A percentile compares a stretch with the other conserved stretches of the same genome.
Evolutionary conservation across 108 stramenopile genomes (phyloP).

Genomic region (Cyclotella kingstonii): DNA sequence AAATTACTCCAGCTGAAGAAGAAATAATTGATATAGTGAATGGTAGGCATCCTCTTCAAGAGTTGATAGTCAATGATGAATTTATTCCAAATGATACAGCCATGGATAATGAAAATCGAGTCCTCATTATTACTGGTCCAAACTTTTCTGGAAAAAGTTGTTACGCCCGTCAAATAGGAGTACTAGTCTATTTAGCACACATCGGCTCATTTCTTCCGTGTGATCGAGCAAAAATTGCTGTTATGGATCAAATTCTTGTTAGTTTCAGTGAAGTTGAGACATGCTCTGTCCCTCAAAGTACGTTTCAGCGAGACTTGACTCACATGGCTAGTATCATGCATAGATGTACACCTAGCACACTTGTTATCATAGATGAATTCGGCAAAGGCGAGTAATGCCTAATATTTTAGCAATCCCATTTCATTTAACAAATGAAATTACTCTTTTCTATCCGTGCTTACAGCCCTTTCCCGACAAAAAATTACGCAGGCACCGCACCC

Average conservation of each 20-base stretch:
- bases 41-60: slow-evolving; percentile 94
- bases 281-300: slow-evolving; percentile 90
- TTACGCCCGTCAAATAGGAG: slow-evolving; percentile 85
- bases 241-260: slow-evolving; percentile 88
- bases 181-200: slow-evolving; percentile 92
- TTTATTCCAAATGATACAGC: slow-evolving; percentile 90
- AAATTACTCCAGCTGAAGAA: slow-evolving; percentile 50
- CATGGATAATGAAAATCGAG: slow-evolving; percentile 59
- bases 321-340: slow-evolving; percentile 79
- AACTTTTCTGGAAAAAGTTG: slow-evolving; percentile 95
- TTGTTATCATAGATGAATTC: slow-evolving; percentile 96
- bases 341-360: slow-evolving; percentile 65
- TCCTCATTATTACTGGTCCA: slow-evolving; percentile 89
- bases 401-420: neutral
- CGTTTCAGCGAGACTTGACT: slow-evolving; percentile 91
- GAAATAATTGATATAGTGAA: slow-evolving; percentile 80
- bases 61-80: slow-evolving; percentile 81
- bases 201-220: slow-evolving; percentile 90
- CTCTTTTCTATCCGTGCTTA: neutral
- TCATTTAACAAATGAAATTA: too few species aligned
- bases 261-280: slow-evolving; percentile 90
- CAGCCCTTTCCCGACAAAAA: neutral
- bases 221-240: slow-evolving; percentile 78
- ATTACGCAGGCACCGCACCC: slow-evolving; percentile 74
- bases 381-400: slow-evolving; percentile 74